Percentiles rank a stretch among this genome's conserved stretches.
Evolutionary conservation across 352 stramenopile genomes (phyloP).

Genomic region (Thalassiosira livingstoniorum): DNA sequence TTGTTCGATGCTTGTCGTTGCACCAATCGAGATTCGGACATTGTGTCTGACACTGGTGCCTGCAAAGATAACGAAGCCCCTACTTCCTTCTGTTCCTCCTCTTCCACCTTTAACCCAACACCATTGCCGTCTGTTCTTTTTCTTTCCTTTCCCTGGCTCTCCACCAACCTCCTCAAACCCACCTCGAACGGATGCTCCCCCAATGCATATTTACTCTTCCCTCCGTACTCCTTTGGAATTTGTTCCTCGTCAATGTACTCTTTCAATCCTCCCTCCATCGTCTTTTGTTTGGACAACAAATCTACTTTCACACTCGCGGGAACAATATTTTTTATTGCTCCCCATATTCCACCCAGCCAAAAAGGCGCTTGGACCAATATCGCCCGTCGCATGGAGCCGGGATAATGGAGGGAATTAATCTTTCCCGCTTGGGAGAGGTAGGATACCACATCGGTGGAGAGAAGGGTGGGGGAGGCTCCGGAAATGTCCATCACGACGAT

Average conservation of each 20-base stretch:
- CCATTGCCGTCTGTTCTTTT: no score
- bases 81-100: background rate
- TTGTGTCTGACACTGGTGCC: background rate
- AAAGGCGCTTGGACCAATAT: conserved; percentile 71
- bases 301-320: conserved; percentile 63
- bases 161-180: conserved; percentile 56
- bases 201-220: conserved; percentile 58
- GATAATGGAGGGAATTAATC: conserved; percentile 70
- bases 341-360: conserved; percentile 61
- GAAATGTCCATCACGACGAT: conserved; percentile 77
- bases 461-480: conserved; percentile 45
- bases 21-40: background rate
- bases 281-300: conserved; percentile 49
- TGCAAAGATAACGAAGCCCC: background rate
- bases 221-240: conserved; percentile 74
- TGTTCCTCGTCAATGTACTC: conserved; percentile 75
- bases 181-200: conserved; percentile 72
- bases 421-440: conserved; percentile 71
- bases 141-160: conserved; percentile 24
- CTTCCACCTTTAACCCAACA: background rate
- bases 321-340: conserved; percentile 58
- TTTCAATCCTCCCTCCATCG: conserved; percentile 46
- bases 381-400: conserved; percentile 50
- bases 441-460: conserved; percentile 67
- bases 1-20: background rate